phyloP scores from a whole-genome alignment of 2,329 filamentous ascomycete genomes.

The Penicillium sp. region DNA sequence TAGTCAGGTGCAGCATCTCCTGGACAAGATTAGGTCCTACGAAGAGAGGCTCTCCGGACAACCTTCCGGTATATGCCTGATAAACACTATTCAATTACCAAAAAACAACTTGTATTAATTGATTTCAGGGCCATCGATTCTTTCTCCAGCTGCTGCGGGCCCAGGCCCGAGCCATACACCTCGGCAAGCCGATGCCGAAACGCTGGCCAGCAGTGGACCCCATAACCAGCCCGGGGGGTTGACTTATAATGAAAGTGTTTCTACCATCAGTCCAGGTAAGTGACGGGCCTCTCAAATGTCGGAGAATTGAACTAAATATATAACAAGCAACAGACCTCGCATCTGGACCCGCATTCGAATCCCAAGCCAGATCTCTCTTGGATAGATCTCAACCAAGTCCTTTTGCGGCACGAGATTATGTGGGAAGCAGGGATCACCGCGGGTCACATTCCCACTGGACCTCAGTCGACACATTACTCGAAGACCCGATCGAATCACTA shows the following conservation, averaged over 20 bases:
- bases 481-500: conserved; percentile 7
- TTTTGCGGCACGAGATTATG: background rate
- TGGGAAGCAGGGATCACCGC: background rate
- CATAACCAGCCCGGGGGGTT: background rate
- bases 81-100: background rate
- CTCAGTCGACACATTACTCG: conserved; percentile 9
- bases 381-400: conserved; percentile 12
- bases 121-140: background rate
- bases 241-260: conserved; percentile 4
- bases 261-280: background rate
- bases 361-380: conserved; percentile 24
- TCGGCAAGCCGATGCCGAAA: background rate
- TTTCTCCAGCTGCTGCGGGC: background rate
- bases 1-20: conserved; percentile 16
- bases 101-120: background rate
- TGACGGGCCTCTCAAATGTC: background rate
- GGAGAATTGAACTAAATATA: background rate
- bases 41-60: conserved; percentile 13
- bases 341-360: conserved; percentile 24
- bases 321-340: conserved; percentile 25
- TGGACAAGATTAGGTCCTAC: conserved; percentile 21
- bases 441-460: conserved; percentile 5
- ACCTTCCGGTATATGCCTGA: background rate
- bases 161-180: background rate
- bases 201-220: background rate